Evolutionary conservation across 2,329 filamentous ascomycete genomes (phyloP).

Genomic region (Rutstroemia sp.): DNA sequence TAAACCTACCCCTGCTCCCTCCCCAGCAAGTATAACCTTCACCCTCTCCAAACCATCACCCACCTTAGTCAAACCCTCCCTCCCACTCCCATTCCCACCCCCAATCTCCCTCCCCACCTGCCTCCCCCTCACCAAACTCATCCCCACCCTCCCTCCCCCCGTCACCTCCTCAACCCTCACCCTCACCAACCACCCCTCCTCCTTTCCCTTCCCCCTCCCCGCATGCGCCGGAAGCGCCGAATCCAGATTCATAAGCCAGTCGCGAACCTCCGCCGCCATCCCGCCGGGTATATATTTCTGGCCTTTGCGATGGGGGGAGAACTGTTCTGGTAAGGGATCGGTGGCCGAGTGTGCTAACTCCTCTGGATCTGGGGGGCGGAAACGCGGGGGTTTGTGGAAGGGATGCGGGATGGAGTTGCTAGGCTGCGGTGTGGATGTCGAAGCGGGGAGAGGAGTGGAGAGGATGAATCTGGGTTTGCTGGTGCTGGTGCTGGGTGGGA

Average conservation of each 20-base stretch:
- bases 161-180: conserved; percentile 26
- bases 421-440: conserved; percentile 16
- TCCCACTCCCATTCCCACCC: background rate
- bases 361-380: conserved; percentile 24
- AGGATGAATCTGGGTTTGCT: conserved; percentile 27
- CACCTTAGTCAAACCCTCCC: conserved; percentile 4
- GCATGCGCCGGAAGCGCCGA: conserved; percentile 13
- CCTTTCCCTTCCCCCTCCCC: conserved; percentile 8
- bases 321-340: conserved; percentile 41
- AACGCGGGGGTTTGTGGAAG: conserved; percentile 29
- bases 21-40: conserved; percentile 28
- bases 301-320: conserved; percentile 44
- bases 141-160: conserved; percentile 18
- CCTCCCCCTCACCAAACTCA: conserved; percentile 6
- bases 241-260: conserved; percentile 42
- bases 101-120: too few relatives aligned
- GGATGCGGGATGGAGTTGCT: conserved; percentile 3
- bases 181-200: conserved; percentile 24
- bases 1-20: conserved; percentile 20
- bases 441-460: conserved; percentile 15
- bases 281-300: conserved; percentile 42
- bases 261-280: conserved; percentile 40
- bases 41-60: conserved; percentile 15
- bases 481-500: conserved; percentile 7
- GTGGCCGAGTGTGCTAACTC: conserved; percentile 9